Conservation (phyloP, 73 alveolate genomes). For the Paramecium tetraurelia region DNA sequence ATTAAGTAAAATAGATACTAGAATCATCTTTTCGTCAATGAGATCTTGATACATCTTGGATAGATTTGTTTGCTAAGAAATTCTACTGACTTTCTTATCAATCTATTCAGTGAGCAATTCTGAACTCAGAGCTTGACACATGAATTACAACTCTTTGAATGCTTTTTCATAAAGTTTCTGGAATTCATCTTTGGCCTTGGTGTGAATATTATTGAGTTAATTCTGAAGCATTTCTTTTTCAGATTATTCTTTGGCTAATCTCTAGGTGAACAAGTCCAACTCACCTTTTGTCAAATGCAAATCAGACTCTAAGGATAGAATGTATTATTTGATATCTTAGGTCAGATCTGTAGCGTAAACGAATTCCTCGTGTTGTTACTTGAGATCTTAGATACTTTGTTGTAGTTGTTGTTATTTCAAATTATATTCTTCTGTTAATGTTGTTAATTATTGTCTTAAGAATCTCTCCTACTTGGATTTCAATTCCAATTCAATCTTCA, state of each 20-base stretch:
- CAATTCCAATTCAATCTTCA: constrained; percentile 20
- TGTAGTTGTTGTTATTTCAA: neutral
- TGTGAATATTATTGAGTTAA: neutral
- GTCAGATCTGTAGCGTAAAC: neutral
- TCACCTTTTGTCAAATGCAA: neutral
- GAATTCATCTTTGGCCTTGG: neutral
- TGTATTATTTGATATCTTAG: neutral
- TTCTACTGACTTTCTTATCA: neutral
- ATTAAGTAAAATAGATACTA: neutral
- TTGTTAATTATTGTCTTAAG: neutral
- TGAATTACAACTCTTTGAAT: neutral
- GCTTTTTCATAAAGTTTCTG: constrained; percentile 20
- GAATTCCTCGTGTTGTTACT: neutral
- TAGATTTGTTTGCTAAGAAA: neutral
- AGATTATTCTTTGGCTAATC: constrained; percentile 28
- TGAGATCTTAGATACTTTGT: neutral
- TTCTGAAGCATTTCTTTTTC: neutral
- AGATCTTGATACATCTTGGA: constrained; percentile 1
- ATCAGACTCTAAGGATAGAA: neutral
- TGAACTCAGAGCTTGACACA: constrained; percentile 22
- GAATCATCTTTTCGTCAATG: neutral
- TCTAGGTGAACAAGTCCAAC: neutral
- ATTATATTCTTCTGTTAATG: neutral
- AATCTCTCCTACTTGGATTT: constrained; percentile 29
- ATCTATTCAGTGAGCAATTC: constrained; percentile 9